Evolutionary conservation across 257 asterid species (phyloP), one percentile per base, ranked within the genome.

Genomic region (Solanum medicagineum): DNA sequence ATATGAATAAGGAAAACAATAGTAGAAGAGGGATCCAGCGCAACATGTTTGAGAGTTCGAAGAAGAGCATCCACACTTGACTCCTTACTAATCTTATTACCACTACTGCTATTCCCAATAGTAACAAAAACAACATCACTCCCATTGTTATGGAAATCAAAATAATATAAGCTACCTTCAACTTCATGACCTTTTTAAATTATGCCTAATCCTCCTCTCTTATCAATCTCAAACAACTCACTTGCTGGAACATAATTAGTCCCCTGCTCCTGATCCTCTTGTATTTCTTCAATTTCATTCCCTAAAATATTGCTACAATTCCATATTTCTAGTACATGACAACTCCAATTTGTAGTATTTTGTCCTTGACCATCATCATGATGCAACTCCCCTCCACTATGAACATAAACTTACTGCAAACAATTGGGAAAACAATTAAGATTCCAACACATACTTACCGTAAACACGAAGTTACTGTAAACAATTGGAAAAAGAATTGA

Each of bases 1-100:
- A 92, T 91, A 40, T 91, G 94, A 83, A 94, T 80, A 68, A 94
- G 93, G 86, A 89, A 91, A 32, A 94, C 88, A 24, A 91, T 54
- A 10, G 91, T 44, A 5, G 93, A 84, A 6, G 91, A 54, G 1
- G 89, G 54, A 70, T 70, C 80, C 17, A 10, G 0, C 17, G 84
- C 73, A 29, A 62, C 81, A 63, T 91, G 83, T 36, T 68, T 62
- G 19, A 94, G 80, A 1, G 97, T 84, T 95, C 96, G 92, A 4
- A 81, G 13, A 86, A 94, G 84, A 0, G 95, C 97, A 80, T 90
- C 95, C 94, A 92, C 91, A 87, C 93, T 86, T 9, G 88, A 22
- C 80, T 91, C 91, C 16, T 87, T 91, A 5, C 56, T 26, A 7
- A 47, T 59, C 56, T 82, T 82, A 44, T 68, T 42, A 14, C 42